A percentile compares a stretch with the other conserved stretches of the same genome.
phyloP scores from a whole-genome alignment of 2,329 filamentous ascomycete genomes.

The Pseudopyrenochaeta lycopersici region DNA sequence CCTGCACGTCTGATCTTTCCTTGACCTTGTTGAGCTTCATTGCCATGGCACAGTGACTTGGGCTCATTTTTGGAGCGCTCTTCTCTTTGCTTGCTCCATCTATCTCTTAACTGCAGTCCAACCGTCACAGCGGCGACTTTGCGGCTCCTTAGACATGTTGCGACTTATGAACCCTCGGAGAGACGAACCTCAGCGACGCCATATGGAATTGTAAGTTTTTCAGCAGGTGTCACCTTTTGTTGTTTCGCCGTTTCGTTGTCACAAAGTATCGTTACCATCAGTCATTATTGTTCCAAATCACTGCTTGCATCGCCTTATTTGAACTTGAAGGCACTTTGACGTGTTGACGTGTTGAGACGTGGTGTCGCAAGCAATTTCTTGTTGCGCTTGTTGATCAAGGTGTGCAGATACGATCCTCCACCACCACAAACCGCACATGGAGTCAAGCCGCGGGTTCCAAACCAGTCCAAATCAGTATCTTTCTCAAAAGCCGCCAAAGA shows the following conservation, averaged over 20 bases:
- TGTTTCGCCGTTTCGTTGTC: not conserved
- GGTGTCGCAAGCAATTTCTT: not conserved
- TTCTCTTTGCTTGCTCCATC: not conserved
- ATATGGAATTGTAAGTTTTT: slow-evolving; percentile 9
- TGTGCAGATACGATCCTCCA: slow-evolving; percentile 13
- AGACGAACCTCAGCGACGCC: slow-evolving; percentile 1
- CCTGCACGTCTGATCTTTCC: slow-evolving; percentile 1
- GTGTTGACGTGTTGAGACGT: not conserved
- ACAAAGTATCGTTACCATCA: too few relatives aligned
- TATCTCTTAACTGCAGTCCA: not conserved
- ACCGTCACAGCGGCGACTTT: not conserved
- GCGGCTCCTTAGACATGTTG: slow-evolving; percentile 7
- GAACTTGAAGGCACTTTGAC: too few relatives aligned
- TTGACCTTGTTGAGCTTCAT: not conserved
- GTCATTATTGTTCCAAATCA: too few relatives aligned
- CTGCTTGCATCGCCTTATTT: too few relatives aligned
- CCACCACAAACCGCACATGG: slow-evolving; percentile 10
- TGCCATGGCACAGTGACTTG: not conserved
- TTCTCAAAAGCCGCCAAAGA: slow-evolving; percentile 3
- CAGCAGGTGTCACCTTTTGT: not conserved
- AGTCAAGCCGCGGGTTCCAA: slow-evolving; percentile 5
- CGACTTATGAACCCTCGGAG: slow-evolving; percentile 9
- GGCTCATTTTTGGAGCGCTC: not conserved
- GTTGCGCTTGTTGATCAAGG: not conserved
- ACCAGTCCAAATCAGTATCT: slow-evolving; percentile 5